Evolutionary conservation across 2,329 filamentous ascomycete genomes (phyloP).

Genomic region (Epichloe uncinata): DNA sequence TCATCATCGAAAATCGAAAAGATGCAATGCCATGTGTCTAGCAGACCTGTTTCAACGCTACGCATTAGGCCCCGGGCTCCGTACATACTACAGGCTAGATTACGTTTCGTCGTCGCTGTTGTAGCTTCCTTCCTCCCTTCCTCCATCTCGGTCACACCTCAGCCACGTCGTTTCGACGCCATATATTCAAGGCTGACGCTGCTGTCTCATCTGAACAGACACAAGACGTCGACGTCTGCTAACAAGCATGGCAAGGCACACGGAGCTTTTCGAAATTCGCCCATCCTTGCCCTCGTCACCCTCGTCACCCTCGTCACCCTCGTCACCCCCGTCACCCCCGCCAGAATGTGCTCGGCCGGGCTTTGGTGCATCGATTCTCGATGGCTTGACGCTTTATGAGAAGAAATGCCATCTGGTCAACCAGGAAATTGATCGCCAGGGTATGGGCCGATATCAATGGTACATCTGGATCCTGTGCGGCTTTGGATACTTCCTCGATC

Average conservation of each 20-base stretch:
- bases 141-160: too few relatives aligned
- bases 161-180: too few relatives aligned
- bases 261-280: not conserved
- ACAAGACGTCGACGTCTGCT: too few relatives aligned
- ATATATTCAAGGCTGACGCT: too few relatives aligned
- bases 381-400: slow-evolving; percentile 17
- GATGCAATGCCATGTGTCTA: not conserved
- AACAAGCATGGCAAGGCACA: too few relatives aligned
- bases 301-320: not conserved
- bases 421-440: slow-evolving; percentile 35
- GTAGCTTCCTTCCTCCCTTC: too few relatives aligned
- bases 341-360: not conserved
- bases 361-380: slow-evolving; percentile 8
- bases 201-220: too few relatives aligned
- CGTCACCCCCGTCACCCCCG: not conserved
- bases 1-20: not conserved
- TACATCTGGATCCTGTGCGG: slow-evolving; percentile 38
- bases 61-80: too few relatives aligned
- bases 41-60: not conserved
- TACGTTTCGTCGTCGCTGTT: too few relatives aligned
- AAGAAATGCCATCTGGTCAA: slow-evolving; percentile 23
- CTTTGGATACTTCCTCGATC: slow-evolving; percentile 41
- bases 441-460: slow-evolving; percentile 41
- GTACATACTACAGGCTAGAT: too few relatives aligned
- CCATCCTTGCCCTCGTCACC: not conserved